These are phyloP conservation scores for Aureobasidium sp. DNA, from an alignment of 2,329 filamentous ascomycete species.

Conservation along the genomic window DNA sequence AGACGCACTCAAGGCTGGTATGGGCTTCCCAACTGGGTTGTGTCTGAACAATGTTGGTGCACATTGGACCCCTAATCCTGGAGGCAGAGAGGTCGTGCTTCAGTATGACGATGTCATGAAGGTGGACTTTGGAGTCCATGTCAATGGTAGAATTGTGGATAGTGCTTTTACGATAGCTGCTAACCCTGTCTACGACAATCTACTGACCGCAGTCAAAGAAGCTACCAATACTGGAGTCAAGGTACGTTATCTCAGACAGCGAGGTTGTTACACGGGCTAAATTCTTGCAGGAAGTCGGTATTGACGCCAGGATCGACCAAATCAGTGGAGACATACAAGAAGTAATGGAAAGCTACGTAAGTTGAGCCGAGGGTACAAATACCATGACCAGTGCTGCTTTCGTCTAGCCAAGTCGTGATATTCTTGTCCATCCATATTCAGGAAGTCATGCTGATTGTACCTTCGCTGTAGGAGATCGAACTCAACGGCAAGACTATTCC, in stretches of 20 bases:
- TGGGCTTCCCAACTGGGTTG: slow-evolving; percentile 80
- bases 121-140: slow-evolving; percentile 62
- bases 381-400: too few species aligned
- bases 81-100: slow-evolving; percentile 66
- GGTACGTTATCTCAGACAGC: slow-evolving; percentile 25
- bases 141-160: slow-evolving; percentile 64
- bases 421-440: too few species aligned
- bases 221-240: slow-evolving; percentile 53
- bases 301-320: slow-evolving; percentile 81
- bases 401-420: too few species aligned
- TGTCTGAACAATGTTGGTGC: slow-evolving; percentile 80
- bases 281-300: slow-evolving; percentile 62
- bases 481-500: slow-evolving; percentile 69
- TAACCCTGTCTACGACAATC: slow-evolving; percentile 59
- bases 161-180: slow-evolving; percentile 63
- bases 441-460: too few species aligned
- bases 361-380: too few species aligned
- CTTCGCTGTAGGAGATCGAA: slow-evolving; percentile 53
- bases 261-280: not conserved
- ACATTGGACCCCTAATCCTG: slow-evolving; percentile 80
- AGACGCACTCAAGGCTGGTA: slow-evolving; percentile 67
- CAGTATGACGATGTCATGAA: slow-evolving; percentile 63
- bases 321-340: slow-evolving; percentile 80
- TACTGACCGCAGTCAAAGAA: slow-evolving; percentile 49
- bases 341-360: slow-evolving; percentile 74